Evolutionary conservation across 1,139 yeast genomes (phyloP).

Genomic region (Spathaspora sp.): DNA sequence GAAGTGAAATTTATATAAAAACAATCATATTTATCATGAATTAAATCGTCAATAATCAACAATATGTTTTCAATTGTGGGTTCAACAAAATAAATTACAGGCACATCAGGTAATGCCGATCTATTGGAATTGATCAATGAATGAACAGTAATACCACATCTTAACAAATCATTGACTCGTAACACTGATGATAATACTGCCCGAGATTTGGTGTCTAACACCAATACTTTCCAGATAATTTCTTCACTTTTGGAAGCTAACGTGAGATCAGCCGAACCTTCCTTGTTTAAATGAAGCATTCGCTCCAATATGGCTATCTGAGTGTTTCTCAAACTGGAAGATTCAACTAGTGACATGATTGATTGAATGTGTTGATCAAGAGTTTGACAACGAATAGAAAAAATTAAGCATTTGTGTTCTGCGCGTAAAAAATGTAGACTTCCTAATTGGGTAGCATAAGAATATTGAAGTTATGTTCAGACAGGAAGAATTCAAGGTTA

Average conservation of each 20-base stretch:
- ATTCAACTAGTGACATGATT: conserved; percentile 19
- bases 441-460: conserved; percentile 4
- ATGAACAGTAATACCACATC: conserved; percentile 90
- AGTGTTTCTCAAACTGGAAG: conserved; percentile 30
- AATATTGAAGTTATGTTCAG: not conserved
- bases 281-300: conserved; percentile 78
- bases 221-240: conserved; percentile 88
- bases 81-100: conserved; percentile 87
- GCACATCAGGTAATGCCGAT: conserved; percentile 86
- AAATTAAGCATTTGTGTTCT: not conserved
- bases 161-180: conserved; percentile 83
- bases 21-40: conserved; percentile 70
- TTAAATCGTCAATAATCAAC: conserved; percentile 68
- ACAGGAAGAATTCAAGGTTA: no score
- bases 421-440: conserved; percentile 3
- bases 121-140: conserved; percentile 67
- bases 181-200: conserved; percentile 85
- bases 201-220: conserved; percentile 78
- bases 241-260: conserved; percentile 58
- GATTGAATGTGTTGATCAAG: not conserved
- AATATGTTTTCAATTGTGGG: conserved; percentile 80
- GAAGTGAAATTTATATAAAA: conserved; percentile 87
- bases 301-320: conserved; percentile 60
- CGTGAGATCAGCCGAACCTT: conserved; percentile 52
- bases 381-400: not conserved